Base-by-base conservation (phyloP, 140 eudicot species). In the Anethum foeniculum region DNA sequence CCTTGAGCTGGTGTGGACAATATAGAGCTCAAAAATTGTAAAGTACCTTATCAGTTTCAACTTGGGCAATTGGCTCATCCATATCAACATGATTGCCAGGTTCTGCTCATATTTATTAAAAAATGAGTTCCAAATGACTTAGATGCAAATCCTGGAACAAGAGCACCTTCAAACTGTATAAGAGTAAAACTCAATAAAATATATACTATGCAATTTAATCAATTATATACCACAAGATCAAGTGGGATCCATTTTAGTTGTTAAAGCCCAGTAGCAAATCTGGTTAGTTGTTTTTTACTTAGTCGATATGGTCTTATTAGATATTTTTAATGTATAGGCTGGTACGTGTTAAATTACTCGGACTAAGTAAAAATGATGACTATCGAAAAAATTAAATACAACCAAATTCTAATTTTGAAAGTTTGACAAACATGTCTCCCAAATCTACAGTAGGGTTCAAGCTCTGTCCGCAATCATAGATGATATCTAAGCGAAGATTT, bases 391-490 rank as follows among this genome's bases (percentile, higher is more conserved):
- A 7, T 39, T 25, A 44, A 23, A 23, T n/a, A 64, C 30, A 82
- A 82, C 79, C 76, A 81, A 51, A 75, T 52, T 74, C 76, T 74
- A 46, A 69, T 48, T 5, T 0, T 23, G 16, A 6, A 73, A 23
- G 44, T 74, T 49, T 11, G 77, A 56, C 56, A 11, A 62, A 94
- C 93, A 91, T 95, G 97, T 87, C 99, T 87, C 99, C 98, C 89
- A 93, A 80, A 83, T 96, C 98, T 32, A 96, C 94, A 46, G 96
- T 96, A 71, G 97, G 99, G 79, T 95, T 95, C 90, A 93, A 75
- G 87, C 98, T 92, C 88, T 95, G 87, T 79, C 98, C 98, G 47
- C 98, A 93, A 77, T 96, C 99, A 76, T 96, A 96, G 64, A 96
- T 71, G 27, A 96, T 87, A 83, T 91, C 99, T 13, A 90, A 67